Percentiles rank a stretch among this genome's conserved stretches.
These are phyloP conservation scores for Phialocephala subalpina DNA, from an alignment of 2,329 filamentous ascomycete genomes.

Conservation along the genomic window DNA sequence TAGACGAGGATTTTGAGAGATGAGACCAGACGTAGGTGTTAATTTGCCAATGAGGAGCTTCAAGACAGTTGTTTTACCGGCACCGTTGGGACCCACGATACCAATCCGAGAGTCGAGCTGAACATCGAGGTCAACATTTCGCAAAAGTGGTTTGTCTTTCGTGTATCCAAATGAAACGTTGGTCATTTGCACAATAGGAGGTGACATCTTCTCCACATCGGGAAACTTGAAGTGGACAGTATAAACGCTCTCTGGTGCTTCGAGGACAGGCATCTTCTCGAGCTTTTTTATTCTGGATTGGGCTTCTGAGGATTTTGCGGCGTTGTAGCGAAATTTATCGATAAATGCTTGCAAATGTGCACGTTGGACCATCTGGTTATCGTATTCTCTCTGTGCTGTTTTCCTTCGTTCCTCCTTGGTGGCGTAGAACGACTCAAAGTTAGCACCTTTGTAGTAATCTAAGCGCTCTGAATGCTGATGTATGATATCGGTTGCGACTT, in stretches of 20 bases:
- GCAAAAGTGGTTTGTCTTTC: slow-evolving; percentile 79
- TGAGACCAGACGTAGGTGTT: slow-evolving; percentile 77
- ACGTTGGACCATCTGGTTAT: slow-evolving; percentile 95
- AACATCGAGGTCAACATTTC: slow-evolving; percentile 91
- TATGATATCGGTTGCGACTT: slow-evolving; percentile 98
- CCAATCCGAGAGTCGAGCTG: slow-evolving; percentile 98
- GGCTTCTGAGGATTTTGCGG: slow-evolving; percentile 96
- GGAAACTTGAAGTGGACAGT: slow-evolving; percentile 97
- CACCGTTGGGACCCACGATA: slow-evolving; percentile 98
- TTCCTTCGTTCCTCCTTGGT: slow-evolving; percentile 97
- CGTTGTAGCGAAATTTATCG: slow-evolving; percentile 99
- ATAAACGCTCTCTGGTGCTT: slow-evolving; percentile 92
- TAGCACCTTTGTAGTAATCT: slow-evolving; percentile 98
- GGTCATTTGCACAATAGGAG: slow-evolving; percentile 97
- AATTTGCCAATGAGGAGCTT: slow-evolving; percentile 95
- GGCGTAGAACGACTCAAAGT: slow-evolving; percentile 97
- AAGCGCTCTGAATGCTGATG: slow-evolving; percentile 97
- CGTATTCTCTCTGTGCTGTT: slow-evolving; percentile 95
- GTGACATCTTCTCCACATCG: slow-evolving; percentile 95
- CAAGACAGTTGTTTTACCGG: slow-evolving; percentile 97
- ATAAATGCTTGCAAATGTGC: slow-evolving; percentile 97
- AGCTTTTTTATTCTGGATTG: slow-evolving; percentile 99
- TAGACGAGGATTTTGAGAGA: slow-evolving; percentile 87
- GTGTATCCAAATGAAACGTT: slow-evolving; percentile 91
- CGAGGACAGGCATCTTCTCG: slow-evolving; percentile 93